These are phyloP conservation scores for Boletus subcaerulescens DNA, from an alignment of 768 basidiomycete genomes.

Conservation along the genomic window DNA sequence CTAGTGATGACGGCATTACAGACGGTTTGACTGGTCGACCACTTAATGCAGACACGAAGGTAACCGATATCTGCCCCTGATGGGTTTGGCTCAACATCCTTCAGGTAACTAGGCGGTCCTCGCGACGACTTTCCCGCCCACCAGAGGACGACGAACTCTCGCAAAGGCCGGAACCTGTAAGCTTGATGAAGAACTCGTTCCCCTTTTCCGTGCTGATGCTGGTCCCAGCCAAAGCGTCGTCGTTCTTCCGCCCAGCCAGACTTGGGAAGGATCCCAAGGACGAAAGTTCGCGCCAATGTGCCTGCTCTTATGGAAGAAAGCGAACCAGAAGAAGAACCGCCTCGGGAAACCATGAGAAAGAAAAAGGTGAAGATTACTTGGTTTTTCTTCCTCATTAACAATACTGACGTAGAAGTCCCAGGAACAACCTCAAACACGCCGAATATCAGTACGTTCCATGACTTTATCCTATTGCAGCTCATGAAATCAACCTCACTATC, in stretches of 20 bases:
- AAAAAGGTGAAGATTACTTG: slow-evolving; percentile 46
- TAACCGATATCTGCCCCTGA: slow-evolving; percentile 23
- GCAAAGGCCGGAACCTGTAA: slow-evolving; percentile 54
- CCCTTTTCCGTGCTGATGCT: slow-evolving; percentile 12
- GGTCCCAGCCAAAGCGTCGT: slow-evolving; percentile 66
- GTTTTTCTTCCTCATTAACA: neutral
- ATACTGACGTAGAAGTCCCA: slow-evolving; percentile 35
- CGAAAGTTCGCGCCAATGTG: slow-evolving; percentile 34
- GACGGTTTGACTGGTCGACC: slow-evolving; percentile 81
- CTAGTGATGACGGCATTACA: slow-evolving; percentile 80
- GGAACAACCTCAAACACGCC: slow-evolving; percentile 51
- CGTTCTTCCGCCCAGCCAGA: slow-evolving; percentile 76
- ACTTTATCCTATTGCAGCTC: slow-evolving; percentile 6
- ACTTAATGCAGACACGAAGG: slow-evolving; percentile 48
- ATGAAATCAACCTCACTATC: slow-evolving; percentile 1
- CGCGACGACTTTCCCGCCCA: slow-evolving; percentile 61
- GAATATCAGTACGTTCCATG: slow-evolving; percentile 47
- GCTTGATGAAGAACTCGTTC: slow-evolving; percentile 19
- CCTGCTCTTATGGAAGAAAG: slow-evolving; percentile 65
- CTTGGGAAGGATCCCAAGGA: slow-evolving; percentile 49
- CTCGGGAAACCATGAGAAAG: slow-evolving; percentile 58
- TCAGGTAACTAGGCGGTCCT: slow-evolving; percentile 48
- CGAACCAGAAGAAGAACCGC: slow-evolving; percentile 65
- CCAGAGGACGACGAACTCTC: slow-evolving; percentile 43
- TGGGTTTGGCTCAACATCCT: slow-evolving; percentile 5